Conservation (phyloP, 2,329 filamentous ascomycete genomes). For the Pyricularia grisea region DNA sequence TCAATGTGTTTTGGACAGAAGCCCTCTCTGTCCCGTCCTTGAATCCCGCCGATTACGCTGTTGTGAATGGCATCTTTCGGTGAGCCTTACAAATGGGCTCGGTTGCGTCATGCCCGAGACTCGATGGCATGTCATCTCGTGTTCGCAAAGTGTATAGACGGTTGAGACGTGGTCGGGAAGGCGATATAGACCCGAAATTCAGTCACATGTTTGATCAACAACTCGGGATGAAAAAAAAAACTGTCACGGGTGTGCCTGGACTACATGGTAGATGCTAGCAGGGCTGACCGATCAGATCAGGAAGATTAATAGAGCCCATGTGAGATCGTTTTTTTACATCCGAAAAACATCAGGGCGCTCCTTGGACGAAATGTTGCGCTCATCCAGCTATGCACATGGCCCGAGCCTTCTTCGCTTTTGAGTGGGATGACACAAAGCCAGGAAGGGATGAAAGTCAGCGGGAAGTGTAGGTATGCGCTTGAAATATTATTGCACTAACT, state of each 20-base stretch:
- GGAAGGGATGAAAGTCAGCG: background rate
- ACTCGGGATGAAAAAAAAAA: background rate
- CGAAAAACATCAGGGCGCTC: background rate
- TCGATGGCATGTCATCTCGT: background rate
- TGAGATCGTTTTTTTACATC: background rate
- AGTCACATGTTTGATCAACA: background rate
- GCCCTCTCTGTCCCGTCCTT: background rate
- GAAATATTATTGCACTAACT: background rate
- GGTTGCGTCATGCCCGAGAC: background rate
- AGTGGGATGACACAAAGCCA: background rate
- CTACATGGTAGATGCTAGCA: background rate
- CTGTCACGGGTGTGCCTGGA: background rate
- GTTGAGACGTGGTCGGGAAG: background rate
- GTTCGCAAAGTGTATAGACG: background rate
- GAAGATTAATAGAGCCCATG: background rate
- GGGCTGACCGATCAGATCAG: background rate
- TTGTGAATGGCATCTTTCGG: background rate
- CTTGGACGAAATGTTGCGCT: background rate
- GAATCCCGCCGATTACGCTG: background rate
- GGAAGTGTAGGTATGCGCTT: background rate
- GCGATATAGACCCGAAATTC: background rate
- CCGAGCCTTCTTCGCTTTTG: background rate
- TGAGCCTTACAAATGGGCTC: background rate
- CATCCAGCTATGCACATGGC: background rate
- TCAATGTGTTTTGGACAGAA: background rate